A percentile compares a stretch with the other conserved stretches of the same genome.
Evolutionary conservation across 495 filamentous ascomycete genomes (phyloP).

Genomic region (Peziza echinospora): DNA sequence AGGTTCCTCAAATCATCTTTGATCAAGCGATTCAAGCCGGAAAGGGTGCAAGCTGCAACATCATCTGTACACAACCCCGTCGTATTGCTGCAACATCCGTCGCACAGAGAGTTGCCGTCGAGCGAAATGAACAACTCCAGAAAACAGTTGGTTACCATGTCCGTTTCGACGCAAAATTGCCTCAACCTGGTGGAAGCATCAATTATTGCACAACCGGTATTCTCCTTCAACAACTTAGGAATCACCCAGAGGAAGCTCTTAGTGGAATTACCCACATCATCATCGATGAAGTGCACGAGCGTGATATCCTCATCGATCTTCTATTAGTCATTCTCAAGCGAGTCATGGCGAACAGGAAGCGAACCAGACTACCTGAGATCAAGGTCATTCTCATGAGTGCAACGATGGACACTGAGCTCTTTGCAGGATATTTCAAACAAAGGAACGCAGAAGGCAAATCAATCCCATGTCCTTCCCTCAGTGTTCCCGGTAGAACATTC

Average conservation of each 20-base stretch:
- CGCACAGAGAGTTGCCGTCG: slow-evolving; percentile 31
- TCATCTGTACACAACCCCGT: slow-evolving; percentile 38
- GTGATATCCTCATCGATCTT: slow-evolving; percentile 34
- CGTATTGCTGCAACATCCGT: slow-evolving; percentile 35
- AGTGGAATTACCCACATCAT: slow-evolving; percentile 31
- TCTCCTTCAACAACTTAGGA: slow-evolving; percentile 29
- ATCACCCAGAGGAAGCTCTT: slow-evolving; percentile 23
- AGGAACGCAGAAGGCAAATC: slow-evolving; percentile 14
- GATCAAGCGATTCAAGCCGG: slow-evolving; percentile 28
- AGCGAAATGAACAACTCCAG: slow-evolving; percentile 29
- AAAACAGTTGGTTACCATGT: slow-evolving; percentile 33
- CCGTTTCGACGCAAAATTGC: slow-evolving; percentile 27
- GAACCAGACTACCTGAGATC: slow-evolving; percentile 22
- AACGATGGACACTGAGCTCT: slow-evolving; percentile 33
- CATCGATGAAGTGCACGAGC: slow-evolving; percentile 41
- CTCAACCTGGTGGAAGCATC: slow-evolving; percentile 25
- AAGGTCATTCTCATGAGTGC: slow-evolving; percentile 40
- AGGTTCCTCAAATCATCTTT: slow-evolving; percentile 37
- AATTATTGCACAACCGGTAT: slow-evolving; percentile 39
- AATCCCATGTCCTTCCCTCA: slow-evolving; percentile 29
- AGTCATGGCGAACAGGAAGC: slow-evolving; percentile 21
- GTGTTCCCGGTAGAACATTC: slow-evolving; percentile 34
- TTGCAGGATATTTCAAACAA: slow-evolving; percentile 31
- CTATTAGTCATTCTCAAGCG: slow-evolving; percentile 33
- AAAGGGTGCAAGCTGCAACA: slow-evolving; percentile 26